phyloP scores from a whole-genome alignment of 768 basidiomycete genomes.

The Podaxis mareebaensis region DNA sequence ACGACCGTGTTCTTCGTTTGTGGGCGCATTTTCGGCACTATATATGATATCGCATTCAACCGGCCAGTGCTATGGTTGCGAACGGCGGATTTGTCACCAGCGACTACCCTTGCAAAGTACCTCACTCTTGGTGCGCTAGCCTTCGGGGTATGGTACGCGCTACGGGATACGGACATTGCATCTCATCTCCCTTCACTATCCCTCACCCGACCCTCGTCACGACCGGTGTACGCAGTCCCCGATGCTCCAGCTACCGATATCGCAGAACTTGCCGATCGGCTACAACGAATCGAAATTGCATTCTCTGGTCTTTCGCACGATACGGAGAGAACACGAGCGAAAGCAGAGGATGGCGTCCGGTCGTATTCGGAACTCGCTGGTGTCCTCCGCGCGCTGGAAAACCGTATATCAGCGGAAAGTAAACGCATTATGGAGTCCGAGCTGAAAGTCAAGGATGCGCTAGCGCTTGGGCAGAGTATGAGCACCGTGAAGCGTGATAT shows the following conservation, averaged over 20 bases:
- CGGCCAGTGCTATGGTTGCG: constrained; percentile 46
- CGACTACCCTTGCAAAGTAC: constrained; percentile 39
- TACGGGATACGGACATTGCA: constrained; percentile 36
- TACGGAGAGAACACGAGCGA: constrained; percentile 47
- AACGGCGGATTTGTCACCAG: constrained; percentile 28
- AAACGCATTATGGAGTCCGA: constrained; percentile 47
- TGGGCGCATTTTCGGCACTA: constrained; percentile 50
- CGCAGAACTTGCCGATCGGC: constrained; percentile 60
- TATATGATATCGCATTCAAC: constrained; percentile 46
- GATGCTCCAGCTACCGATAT: constrained; percentile 64
- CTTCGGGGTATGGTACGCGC: constrained; percentile 45
- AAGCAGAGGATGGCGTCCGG: constrained; percentile 54
- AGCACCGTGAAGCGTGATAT: constrained; percentile 56
- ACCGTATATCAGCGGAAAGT: constrained; percentile 39
- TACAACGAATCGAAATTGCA: constrained; percentile 63
- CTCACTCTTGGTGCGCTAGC: constrained; percentile 41
- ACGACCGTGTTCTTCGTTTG: constrained; percentile 39
- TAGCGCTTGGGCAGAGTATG: constrained; percentile 44
- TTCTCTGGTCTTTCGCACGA: constrained; percentile 62
- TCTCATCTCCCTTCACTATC: constrained; percentile 35
- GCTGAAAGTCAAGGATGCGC: constrained; percentile 45
- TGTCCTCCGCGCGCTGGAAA: constrained; percentile 59
- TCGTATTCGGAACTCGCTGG: constrained; percentile 52
- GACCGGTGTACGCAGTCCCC: constrained; percentile 49
- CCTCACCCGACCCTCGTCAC: constrained; percentile 23